Evolutionary conservation across 1,139 yeast species (phyloP).

Genomic region (Hansenula lynferdii): DNA sequence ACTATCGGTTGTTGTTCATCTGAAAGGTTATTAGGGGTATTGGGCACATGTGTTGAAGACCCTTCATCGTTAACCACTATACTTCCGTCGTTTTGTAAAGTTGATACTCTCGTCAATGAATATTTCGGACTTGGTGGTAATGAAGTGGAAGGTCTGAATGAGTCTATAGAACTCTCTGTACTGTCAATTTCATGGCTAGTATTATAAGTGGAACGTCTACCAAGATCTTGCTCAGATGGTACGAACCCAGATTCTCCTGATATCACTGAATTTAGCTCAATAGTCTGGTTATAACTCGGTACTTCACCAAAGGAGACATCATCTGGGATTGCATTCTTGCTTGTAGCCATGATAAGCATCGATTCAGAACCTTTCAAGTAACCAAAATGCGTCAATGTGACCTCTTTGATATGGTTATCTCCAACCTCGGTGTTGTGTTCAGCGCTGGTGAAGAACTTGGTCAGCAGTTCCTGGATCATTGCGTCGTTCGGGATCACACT

Average conservation of each 20-base stretch:
- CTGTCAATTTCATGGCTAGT: background rate
- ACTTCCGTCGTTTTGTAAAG: conserved; percentile 4
- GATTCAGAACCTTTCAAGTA: background rate
- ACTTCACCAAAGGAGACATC: background rate
- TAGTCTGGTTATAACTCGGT: background rate
- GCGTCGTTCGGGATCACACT: background rate
- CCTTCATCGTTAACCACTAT: background rate
- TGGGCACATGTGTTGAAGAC: background rate
- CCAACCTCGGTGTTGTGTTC: background rate
- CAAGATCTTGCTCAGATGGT: conserved; percentile 1
- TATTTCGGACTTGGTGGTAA: conserved; percentile 1
- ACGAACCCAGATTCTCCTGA: conserved; percentile 5
- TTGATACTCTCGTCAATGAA: conserved; percentile 9
- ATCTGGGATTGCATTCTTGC: background rate
- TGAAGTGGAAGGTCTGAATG: background rate
- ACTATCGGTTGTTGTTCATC: background rate
- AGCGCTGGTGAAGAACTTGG: background rate
- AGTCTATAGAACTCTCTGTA: background rate
- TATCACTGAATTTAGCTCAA: background rate
- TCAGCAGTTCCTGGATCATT: background rate
- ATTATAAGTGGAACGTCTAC: no score
- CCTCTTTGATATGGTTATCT: background rate
- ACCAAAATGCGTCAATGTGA: background rate
- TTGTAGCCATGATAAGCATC: background rate
- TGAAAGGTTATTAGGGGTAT: background rate